A percentile compares a stretch with the other conserved stretches of the same genome.
These are phyloP conservation scores for Selenicereus undatus DNA, from an alignment of 148 eudicot genomes.

Conservation along the genomic window DNA sequence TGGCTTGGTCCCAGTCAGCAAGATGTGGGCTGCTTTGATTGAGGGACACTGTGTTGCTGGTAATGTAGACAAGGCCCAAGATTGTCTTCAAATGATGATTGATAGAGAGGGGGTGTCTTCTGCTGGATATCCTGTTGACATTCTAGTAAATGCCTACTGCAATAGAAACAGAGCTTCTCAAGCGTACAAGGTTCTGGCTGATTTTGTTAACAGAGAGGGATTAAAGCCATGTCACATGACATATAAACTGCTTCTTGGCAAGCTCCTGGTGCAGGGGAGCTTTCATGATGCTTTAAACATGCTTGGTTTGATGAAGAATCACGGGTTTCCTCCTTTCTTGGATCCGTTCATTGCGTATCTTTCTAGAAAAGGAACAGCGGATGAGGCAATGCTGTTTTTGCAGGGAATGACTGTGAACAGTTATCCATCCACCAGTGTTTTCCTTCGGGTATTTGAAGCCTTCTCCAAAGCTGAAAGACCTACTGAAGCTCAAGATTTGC, in stretches of 20 bases:
- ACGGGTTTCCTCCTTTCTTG: slow-evolving; percentile 74
- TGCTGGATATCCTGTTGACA: slow-evolving; percentile 45
- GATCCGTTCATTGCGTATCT: slow-evolving; percentile 58
- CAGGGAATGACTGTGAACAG: slow-evolving; percentile 51
- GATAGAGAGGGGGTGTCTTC: slow-evolving; percentile 38
- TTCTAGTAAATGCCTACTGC: slow-evolving; percentile 56
- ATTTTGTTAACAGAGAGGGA: slow-evolving; percentile 37
- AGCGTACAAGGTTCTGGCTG: slow-evolving; percentile 53
- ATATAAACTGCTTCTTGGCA: slow-evolving; percentile 52
- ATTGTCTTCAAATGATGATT: slow-evolving; percentile 44
- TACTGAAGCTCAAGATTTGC: slow-evolving; percentile 61
- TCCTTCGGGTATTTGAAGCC: slow-evolving; percentile 54
- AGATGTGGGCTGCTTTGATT: slow-evolving; percentile 53
- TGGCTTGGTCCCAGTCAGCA: slow-evolving; percentile 27
- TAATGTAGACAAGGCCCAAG: slow-evolving; percentile 51
- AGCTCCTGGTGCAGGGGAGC: slow-evolving; percentile 49
- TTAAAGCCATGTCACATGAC: slow-evolving; percentile 53
- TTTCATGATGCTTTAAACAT: slow-evolving; percentile 57
- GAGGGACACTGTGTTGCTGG: slow-evolving; percentile 64
- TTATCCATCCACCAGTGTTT: slow-evolving; percentile 53
- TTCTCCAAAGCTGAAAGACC: slow-evolving; percentile 56
- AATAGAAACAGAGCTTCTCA: slow-evolving; percentile 43
- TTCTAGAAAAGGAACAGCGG: slow-evolving; percentile 51
- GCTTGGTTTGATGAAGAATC: slow-evolving; percentile 61
- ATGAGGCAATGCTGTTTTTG: slow-evolving; percentile 53